A percentile compares a stretch with the other conserved stretches of the same genome.
Evolutionary conservation across 768 basidiomycete species (phyloP).

Genomic region (Trametes gibbosa): DNA sequence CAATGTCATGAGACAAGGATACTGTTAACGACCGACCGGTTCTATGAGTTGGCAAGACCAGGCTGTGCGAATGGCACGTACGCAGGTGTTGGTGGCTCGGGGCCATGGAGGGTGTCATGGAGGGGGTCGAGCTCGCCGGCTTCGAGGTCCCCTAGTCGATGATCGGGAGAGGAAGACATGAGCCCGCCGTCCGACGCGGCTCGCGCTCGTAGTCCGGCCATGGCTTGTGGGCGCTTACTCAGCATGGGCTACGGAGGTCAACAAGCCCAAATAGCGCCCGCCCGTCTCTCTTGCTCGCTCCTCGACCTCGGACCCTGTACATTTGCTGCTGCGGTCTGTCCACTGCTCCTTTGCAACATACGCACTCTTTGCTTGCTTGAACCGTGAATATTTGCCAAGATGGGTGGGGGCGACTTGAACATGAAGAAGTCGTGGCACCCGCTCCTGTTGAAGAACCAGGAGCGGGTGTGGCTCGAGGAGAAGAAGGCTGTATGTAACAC

Average conservation of each 20-base stretch:
- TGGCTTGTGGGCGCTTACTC: slow-evolving; percentile 10
- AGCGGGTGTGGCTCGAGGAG: slow-evolving; percentile 98
- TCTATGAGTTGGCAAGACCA: slow-evolving; percentile 20
- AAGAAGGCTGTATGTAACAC: slow-evolving; percentile 78
- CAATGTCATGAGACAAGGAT: slow-evolving; percentile 21
- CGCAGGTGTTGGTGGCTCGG: slow-evolving; percentile 18
- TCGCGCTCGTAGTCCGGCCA: slow-evolving; percentile 16
- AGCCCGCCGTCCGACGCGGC: slow-evolving; percentile 10
- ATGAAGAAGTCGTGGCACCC: slow-evolving; percentile 99
- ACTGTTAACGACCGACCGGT: slow-evolving; percentile 22
- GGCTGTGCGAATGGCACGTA: slow-evolving; percentile 19
- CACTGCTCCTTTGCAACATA: slow-evolving; percentile 14
- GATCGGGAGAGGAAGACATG: slow-evolving; percentile 28
- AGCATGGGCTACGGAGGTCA: slow-evolving; percentile 21
- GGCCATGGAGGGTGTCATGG: slow-evolving; percentile 20
- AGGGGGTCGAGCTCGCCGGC: slow-evolving; percentile 32
- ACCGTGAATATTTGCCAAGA: slow-evolving; percentile 48
- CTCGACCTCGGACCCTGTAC: slow-evolving; percentile 1
- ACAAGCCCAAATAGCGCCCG: slow-evolving; percentile 33
- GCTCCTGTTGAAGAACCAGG: slow-evolving; percentile 96
- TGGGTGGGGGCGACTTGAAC: slow-evolving; percentile 98
- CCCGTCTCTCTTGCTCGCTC: slow-evolving; percentile 3
- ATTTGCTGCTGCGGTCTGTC: slow-evolving; percentile 7
- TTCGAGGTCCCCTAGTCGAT: slow-evolving; percentile 30
- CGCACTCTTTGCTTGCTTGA: slow-evolving; percentile 8